These are phyloP conservation scores for Sphaerulina musiva DNA, from an alignment of 2,329 filamentous ascomycete species.

Conservation along the genomic window DNA sequence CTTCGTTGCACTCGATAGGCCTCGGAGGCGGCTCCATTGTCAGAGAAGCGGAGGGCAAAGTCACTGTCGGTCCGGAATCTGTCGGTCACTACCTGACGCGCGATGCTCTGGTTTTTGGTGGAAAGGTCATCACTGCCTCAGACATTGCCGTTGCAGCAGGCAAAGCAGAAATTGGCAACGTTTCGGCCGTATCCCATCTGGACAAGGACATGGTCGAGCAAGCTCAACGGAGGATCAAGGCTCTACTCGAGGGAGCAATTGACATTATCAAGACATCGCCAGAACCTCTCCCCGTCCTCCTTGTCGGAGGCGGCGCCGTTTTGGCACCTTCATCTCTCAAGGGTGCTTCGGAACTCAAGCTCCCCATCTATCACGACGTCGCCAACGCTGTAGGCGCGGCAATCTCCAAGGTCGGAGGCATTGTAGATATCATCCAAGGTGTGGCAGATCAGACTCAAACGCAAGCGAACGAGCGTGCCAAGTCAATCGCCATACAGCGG, in stretches of 20 bases:
- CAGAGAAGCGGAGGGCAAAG: constrained; percentile 27
- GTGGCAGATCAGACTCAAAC: constrained; percentile 39
- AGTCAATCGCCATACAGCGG: constrained; percentile 34
- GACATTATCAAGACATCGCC: constrained; percentile 54
- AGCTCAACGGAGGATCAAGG: constrained; percentile 38
- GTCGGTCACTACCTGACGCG: constrained; percentile 48
- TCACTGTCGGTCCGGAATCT: constrained; percentile 51
- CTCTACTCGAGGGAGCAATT: constrained; percentile 47
- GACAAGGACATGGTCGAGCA: constrained; percentile 19
- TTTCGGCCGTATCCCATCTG: constrained; percentile 17
- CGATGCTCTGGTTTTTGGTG: constrained; percentile 50
- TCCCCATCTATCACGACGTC: constrained; percentile 49
- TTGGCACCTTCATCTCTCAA: constrained; percentile 45
- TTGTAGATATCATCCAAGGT: constrained; percentile 47
- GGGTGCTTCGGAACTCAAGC: constrained; percentile 47
- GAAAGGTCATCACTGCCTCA: constrained; percentile 47
- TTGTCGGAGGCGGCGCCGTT: constrained; percentile 54
- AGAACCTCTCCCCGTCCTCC: constrained; percentile 46
- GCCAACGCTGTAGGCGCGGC: constrained; percentile 58
- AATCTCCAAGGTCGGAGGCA: constrained; percentile 50
- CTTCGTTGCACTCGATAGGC: constrained; percentile 48
- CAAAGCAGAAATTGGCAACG: constrained; percentile 26
- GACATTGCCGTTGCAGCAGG: constrained; percentile 43
- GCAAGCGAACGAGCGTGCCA: constrained; percentile 37
- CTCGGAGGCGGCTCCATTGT: constrained; percentile 51